Base-by-base conservation (phyloP, 441 rosid genomes). In the Mallotus repandus region DNA sequence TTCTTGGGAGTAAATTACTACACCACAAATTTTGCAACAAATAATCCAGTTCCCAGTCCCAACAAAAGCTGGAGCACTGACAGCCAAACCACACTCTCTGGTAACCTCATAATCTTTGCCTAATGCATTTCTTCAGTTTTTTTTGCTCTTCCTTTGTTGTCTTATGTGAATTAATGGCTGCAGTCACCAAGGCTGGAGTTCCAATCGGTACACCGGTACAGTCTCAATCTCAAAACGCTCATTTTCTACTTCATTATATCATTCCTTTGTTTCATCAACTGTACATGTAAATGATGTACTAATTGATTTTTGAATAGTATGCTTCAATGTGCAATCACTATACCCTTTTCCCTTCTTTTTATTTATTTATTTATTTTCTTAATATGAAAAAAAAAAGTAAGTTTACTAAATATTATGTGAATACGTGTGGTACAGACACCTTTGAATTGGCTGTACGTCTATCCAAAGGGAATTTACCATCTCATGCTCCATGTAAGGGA, bases 1-100 rank as follows among this genome's bases (percentile, higher is more conserved):
- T 88, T 86, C 68, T 50, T 88, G 3, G 87, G 89, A 4, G 43
- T 84, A 25, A 88, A 83, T 71, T 86, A 83, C 35, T 86, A 88
- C 63, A 80, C 80, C n/a, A 12, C 89, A 15, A 55, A 71, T 3
- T 89, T 79, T 58, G 88, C 68, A 22, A 32, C 73, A 10, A 38
- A 79, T 70, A 63, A 74, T 9, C 70, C 71, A 13, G 8, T 54
- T n/a, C 22, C 15, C 32, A 62, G 21, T 35, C 29, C 59, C 32
- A 83, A 80, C 12, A 58, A 13, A 9, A 82, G 86, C 69, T 82
- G 78, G 75, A 13, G 16, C 35, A 77, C 81, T 6, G 88, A 86
- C 73, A 0, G 79, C 65, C 73, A 41, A 6, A 71, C 66, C 13
- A 80, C 29, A 46, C 50, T 50, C 4, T 35, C 77, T 0, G n/a